phyloP scores from a whole-genome alignment of 2,329 filamentous ascomycete species.

The Fusarium longipes region DNA sequence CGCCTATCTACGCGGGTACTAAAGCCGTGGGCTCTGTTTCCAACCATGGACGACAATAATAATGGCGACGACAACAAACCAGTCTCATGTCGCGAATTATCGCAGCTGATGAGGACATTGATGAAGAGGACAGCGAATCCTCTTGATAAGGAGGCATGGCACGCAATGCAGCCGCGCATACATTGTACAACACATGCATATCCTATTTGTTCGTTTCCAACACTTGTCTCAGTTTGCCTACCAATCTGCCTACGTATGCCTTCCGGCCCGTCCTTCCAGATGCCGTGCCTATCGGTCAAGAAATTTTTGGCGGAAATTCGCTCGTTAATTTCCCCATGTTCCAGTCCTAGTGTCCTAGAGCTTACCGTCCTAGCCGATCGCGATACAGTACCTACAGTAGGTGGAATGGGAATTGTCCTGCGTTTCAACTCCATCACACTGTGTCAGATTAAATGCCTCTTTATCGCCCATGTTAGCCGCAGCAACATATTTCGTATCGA shows the following conservation, averaged over 20 bases:
- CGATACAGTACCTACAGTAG: conserved; percentile 25
- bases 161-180: conserved; percentile 8
- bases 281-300: conserved; percentile 26
- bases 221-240: conserved; percentile 32
- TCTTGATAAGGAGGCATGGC: not conserved
- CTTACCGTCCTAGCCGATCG: conserved; percentile 20
- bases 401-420: not conserved
- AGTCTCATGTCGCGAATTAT: conserved; percentile 27
- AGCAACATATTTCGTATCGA: conserved; percentile 23
- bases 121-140: conserved; percentile 34
- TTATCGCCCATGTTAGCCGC: conserved; percentile 25
- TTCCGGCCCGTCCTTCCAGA: conserved; percentile 18
- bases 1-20: conserved; percentile 23
- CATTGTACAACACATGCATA: conserved; percentile 20
- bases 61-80: conserved; percentile 31
- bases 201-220: conserved; percentile 1
- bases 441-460: conserved; percentile 31
- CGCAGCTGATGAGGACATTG: conserved; percentile 38
- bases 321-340: conserved; percentile 24
- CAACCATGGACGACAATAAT: conserved; percentile 8
- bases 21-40: conserved; percentile 30
- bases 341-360: conserved; percentile 5
- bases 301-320: conserved; percentile 19
- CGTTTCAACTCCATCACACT: conserved; percentile 27
- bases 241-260: conserved; percentile 33